These are phyloP conservation scores for Poa pratensis DNA, from an alignment of 176 grass and related monocot species.

Conservation along the genomic window DNA sequence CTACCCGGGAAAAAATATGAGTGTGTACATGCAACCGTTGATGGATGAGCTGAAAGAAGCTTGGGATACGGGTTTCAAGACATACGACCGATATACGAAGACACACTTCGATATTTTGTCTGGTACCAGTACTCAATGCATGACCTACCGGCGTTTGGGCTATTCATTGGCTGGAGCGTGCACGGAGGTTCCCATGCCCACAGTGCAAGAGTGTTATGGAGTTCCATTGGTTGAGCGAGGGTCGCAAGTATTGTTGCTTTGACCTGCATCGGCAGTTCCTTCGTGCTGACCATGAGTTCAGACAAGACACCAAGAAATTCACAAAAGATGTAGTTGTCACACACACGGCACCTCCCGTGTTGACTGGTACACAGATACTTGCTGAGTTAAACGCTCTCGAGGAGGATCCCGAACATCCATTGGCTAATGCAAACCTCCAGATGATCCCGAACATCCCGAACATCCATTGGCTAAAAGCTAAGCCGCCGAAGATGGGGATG, in stretches of 20 bases:
- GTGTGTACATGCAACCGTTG: not conserved
- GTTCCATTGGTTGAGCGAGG: not conserved
- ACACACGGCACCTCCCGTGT: too few relatives aligned
- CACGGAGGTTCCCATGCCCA: not conserved
- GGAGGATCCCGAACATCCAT: not conserved
- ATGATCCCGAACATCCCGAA: too few relatives aligned
- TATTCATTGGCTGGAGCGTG: not conserved
- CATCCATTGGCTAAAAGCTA: too few relatives aligned
- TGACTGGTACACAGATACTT: not conserved
- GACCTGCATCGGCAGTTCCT: not conserved
- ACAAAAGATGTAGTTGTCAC: not conserved
- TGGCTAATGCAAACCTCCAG: too few relatives aligned
- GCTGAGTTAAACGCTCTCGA: not conserved
- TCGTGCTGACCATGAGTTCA: not conserved
- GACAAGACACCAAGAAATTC: not conserved
- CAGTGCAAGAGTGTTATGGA: not conserved
- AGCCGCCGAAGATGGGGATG: too few relatives aligned
- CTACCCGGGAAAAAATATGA: not conserved
- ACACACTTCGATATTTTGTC: not conserved
- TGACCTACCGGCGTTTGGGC: not conserved
- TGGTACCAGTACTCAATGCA: not conserved
- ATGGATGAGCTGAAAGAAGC: not conserved
- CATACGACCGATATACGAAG: not conserved
- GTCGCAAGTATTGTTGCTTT: not conserved
- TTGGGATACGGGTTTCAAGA: not conserved